A percentile compares a stretch with the other conserved stretches of the same genome.
phyloP scores from a whole-genome alignment of 2,329 filamentous ascomycete species.

The Colletotrichum higginsianum region DNA sequence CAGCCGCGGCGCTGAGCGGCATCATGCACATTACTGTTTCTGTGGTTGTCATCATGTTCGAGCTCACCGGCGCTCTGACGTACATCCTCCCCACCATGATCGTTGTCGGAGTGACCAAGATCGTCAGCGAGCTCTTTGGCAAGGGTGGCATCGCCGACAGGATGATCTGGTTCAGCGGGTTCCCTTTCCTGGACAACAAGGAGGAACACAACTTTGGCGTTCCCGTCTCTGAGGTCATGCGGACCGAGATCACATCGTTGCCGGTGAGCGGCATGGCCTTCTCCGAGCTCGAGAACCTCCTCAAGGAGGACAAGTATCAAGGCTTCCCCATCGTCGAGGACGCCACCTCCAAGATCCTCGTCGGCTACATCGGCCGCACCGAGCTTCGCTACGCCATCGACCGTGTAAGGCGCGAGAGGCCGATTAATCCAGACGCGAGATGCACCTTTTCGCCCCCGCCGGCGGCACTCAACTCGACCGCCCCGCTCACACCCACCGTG shows the following conservation, averaged over 20 bases:
- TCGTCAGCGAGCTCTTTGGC: slow-evolving; percentile 90
- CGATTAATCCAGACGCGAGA: slow-evolving; percentile 76
- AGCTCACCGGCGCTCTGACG: slow-evolving; percentile 95
- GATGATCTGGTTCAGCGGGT: slow-evolving; percentile 99
- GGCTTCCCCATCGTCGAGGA: slow-evolving; percentile 94
- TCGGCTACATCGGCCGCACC: slow-evolving; percentile 94
- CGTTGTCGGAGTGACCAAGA: slow-evolving; percentile 96
- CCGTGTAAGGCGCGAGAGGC: slow-evolving; percentile 79
- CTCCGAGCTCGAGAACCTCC: slow-evolving; percentile 81
- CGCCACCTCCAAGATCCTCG: slow-evolving; percentile 75
- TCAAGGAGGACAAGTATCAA: slow-evolving; percentile 86
- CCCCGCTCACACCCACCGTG: slow-evolving; percentile 60
- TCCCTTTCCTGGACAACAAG: slow-evolving; percentile 96
- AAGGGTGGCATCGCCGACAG: slow-evolving; percentile 97
- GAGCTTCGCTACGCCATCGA: slow-evolving; percentile 94
- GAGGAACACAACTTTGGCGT: slow-evolving; percentile 98
- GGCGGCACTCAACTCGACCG: slow-evolving; percentile 47
- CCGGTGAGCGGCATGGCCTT: slow-evolving; percentile 82
- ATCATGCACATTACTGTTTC: slow-evolving; percentile 99
- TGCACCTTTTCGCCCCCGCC: slow-evolving; percentile 79
- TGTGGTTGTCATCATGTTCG: slow-evolving; percentile 99
- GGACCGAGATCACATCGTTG: slow-evolving; percentile 79
- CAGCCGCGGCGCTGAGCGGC: slow-evolving; percentile 90
- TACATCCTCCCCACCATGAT: slow-evolving; percentile 99
- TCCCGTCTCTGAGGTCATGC: slow-evolving; percentile 93